Evolutionary conservation across 306 rosid genomes (phyloP), one percentile per base, ranked within the genome.

Genomic region (Cucumis sativus): DNA sequence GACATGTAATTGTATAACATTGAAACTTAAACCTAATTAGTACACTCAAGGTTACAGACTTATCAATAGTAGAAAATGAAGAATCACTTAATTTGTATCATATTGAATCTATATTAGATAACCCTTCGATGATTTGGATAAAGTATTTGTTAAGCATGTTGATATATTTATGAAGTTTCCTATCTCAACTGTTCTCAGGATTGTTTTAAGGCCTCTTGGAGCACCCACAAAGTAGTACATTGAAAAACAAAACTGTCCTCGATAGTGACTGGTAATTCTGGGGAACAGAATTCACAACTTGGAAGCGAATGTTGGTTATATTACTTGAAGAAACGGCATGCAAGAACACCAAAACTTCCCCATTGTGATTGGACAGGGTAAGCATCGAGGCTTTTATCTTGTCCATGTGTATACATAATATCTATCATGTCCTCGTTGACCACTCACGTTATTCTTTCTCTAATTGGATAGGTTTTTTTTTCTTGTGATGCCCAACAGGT

Each of bases 341-440:
- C 87, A 84, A 92, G 91, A 83, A 80, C 87, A n/a, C 86, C 93
- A 79, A 95, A 90, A 82, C 77, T 89, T 80, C 98, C 98, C 30
- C 79, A 87, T 86, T 95, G 88, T 88, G 96, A 92, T 72, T 95
- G 97, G 97, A 89, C 97, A 12, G 98, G 97, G 98, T 95, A 88
- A 76, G 60, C 72, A 67, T 83, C 77, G 18, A 18, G 62, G 33
- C 16, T 70, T 78, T 77, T 56, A 12, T 52, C 57, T 63, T 59
- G 55, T 60, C 10, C 51, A 40, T 56, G 30, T 58, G 23, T 74
- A 30, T 51, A n/a, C 49, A 10, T 67, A 18, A 16, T 10, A n/a
- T 67, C 18, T 33, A 67, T 20, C 9, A 1, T 66, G 45, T 76
- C 59, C 51, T 17, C 35, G 16, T 35, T 28, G 60, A 25, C 20